phyloP scores from a whole-genome alignment of 768 basidiomycete species.

The Candolleomyces aberdarensis region DNA sequence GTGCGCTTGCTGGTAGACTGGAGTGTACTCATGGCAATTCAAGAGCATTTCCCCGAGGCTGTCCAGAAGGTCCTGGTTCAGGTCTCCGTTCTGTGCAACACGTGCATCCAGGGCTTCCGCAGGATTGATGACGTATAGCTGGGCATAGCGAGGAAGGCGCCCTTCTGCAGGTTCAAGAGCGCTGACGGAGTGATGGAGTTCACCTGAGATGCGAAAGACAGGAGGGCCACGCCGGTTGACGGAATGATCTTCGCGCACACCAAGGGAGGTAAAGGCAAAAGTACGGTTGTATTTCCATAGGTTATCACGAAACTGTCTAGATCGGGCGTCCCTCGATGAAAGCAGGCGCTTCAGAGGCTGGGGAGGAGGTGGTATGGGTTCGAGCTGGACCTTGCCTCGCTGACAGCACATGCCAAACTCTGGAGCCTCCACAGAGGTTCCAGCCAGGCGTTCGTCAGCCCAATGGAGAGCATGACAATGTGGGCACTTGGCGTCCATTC shows the following conservation, averaged over 20 bases:
- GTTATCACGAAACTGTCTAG: conserved; percentile 25
- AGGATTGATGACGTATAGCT: conserved; percentile 16
- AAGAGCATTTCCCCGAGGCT: conserved; percentile 12
- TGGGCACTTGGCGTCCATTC: not conserved
- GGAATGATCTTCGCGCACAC: conserved; percentile 25
- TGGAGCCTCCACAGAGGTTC: not conserved
- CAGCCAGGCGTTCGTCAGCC: not conserved
- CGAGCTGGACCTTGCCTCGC: conserved; percentile 1
- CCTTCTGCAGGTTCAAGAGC: conserved; percentile 6
- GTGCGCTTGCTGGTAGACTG: conserved; percentile 12
- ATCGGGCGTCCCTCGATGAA: conserved; percentile 4
- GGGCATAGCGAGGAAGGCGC: conserved; percentile 11
- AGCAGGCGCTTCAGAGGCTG: conserved; percentile 3
- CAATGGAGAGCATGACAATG: conserved; percentile 4
- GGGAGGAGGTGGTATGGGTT: not conserved
- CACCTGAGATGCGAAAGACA: conserved; percentile 13
- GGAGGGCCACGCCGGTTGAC: conserved; percentile 12
- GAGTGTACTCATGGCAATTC: conserved; percentile 3
- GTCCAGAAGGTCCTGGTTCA: conserved; percentile 4
- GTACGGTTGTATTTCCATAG: conserved; percentile 38
- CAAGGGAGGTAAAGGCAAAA: conserved; percentile 38
- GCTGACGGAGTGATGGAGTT: conserved; percentile 9
- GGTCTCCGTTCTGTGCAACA: not conserved
- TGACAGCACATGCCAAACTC: conserved; percentile 8
- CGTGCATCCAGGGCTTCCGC: conserved; percentile 4